Percentiles rank a stretch among this genome's conserved stretches.
Evolutionary conservation across 768 basidiomycete species (phyloP).

Genomic region (Floccularia luteovirens): DNA sequence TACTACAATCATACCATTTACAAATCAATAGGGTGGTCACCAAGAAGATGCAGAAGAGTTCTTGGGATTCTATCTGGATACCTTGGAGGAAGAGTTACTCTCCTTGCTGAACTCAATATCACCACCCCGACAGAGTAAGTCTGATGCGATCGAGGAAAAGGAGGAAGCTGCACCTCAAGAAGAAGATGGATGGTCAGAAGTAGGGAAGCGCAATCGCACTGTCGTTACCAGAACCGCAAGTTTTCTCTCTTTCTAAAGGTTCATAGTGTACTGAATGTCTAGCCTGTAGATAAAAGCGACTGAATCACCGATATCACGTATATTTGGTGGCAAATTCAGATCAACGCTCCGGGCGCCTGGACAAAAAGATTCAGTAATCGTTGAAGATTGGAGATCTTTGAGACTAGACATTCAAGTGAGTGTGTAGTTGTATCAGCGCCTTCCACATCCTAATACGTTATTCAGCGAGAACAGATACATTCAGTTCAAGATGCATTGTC

Average conservation of each 20-base stretch:
- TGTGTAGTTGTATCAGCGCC: conserved; percentile 5
- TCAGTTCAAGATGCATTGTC: conserved; percentile 80
- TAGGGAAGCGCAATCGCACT: conserved; percentile 80
- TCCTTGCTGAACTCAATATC: conserved; percentile 49
- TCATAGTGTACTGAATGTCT: not conserved
- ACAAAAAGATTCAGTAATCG: conserved; percentile 77
- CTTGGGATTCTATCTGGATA: conserved; percentile 94
- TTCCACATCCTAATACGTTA: not conserved
- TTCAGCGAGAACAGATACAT: conserved; percentile 62
- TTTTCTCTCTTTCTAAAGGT: conserved; percentile 8
- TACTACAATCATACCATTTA: too few relatives aligned
- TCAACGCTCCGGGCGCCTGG: conserved; percentile 76
- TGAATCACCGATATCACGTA: conserved; percentile 84
- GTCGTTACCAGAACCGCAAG: conserved; percentile 75
- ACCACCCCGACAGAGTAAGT: conserved; percentile 19
- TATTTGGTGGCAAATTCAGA: conserved; percentile 92
- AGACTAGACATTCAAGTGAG: conserved; percentile 83
- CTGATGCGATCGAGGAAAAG: conserved; percentile 31
- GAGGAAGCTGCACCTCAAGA: conserved; percentile 31
- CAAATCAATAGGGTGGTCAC: conserved; percentile 59
- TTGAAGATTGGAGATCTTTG: conserved; percentile 89
- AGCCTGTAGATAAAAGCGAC: conserved; percentile 55
- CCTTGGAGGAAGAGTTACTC: conserved; percentile 87
- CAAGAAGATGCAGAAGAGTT: conserved; percentile 99
- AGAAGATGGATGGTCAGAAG: conserved; percentile 86